Percentiles rank a stretch among this genome's conserved stretches.
Evolutionary conservation across 2,329 filamentous ascomycete species (phyloP).

Genomic region (Aspergillus aculeatus): DNA sequence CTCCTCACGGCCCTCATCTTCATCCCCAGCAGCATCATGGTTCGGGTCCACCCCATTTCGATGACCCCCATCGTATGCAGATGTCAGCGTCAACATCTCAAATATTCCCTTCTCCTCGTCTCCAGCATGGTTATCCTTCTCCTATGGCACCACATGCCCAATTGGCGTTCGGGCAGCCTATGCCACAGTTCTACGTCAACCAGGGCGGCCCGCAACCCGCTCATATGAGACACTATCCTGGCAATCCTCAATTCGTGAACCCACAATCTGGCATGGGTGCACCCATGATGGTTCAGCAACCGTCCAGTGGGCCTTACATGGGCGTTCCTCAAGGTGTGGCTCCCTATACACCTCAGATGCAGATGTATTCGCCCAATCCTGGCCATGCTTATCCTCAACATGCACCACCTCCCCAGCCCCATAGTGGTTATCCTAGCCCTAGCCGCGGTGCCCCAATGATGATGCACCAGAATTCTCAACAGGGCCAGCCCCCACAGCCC

Average conservation of each 20-base stretch:
- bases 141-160: slow-evolving; percentile 68
- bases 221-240: slow-evolving; percentile 69
- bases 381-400: slow-evolving; percentile 65
- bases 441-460: slow-evolving; percentile 85
- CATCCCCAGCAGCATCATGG: slow-evolving; percentile 72
- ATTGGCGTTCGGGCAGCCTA: slow-evolving; percentile 68
- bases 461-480: slow-evolving; percentile 91
- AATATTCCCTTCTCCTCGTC: slow-evolving; percentile 80
- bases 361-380: slow-evolving; percentile 76
- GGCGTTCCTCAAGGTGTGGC: slow-evolving; percentile 68
- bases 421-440: slow-evolving; percentile 84
- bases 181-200: slow-evolving; percentile 69
- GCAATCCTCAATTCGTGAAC: slow-evolving; percentile 69
- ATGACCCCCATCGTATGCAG: slow-evolving; percentile 82
- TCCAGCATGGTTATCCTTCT: slow-evolving; percentile 68
- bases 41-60: slow-evolving; percentile 66
- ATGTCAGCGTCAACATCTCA: slow-evolving; percentile 80
- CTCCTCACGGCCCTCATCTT: slow-evolving; percentile 75
- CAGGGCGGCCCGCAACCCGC: slow-evolving; percentile 69
- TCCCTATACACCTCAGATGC: slow-evolving; percentile 69
- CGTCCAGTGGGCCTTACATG: slow-evolving; percentile 68
- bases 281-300: slow-evolving; percentile 80
- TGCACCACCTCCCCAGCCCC: slow-evolving; percentile 51
- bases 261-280: slow-evolving; percentile 70
- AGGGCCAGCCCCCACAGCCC: slow-evolving; percentile 69